Evolutionary conservation across 768 basidiomycete genomes (phyloP).

Genomic region (Guyanaporus albipodus): DNA sequence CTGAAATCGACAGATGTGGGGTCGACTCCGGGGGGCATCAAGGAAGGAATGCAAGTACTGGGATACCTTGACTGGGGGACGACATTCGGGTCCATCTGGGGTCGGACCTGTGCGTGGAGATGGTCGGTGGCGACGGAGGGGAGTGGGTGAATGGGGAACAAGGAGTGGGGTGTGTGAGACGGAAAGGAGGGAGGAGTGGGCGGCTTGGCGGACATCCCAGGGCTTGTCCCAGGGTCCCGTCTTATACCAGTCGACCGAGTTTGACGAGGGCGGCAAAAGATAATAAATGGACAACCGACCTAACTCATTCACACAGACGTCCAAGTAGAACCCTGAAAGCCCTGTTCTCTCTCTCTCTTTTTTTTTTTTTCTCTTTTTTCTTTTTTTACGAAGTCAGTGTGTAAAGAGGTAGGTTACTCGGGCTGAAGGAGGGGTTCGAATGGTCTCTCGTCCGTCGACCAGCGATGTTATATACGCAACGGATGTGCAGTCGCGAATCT

Average conservation of each 20-base stretch:
- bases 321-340: slow-evolving; percentile 18
- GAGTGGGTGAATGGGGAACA: slow-evolving; percentile 21
- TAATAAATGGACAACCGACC: slow-evolving; percentile 8
- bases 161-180: slow-evolving; percentile 25
- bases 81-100: slow-evolving; percentile 26
- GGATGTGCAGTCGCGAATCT: no score
- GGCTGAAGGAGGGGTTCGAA: no score
- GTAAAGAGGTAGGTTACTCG: no score
- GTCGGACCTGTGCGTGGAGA: slow-evolving; percentile 18
- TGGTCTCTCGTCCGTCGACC: no score
- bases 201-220: slow-evolving; percentile 30
- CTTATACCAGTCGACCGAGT: slow-evolving; percentile 18
- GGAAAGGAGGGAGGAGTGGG: slow-evolving; percentile 37
- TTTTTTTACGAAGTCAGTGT: no score
- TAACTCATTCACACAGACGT: slow-evolving; percentile 26
- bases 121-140: slow-evolving; percentile 7
- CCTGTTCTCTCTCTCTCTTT: no score
- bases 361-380: no score
- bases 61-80: slow-evolving; percentile 28
- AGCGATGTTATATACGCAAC: no score
- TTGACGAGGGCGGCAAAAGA: slow-evolving; percentile 11
- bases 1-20: slow-evolving; percentile 69
- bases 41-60: slow-evolving; percentile 42
- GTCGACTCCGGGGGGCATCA: slow-evolving; percentile 54
- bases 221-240: slow-evolving; percentile 29